phyloP scores from a whole-genome alignment of 1,139 yeast species.

The Taphrina wiesneri region DNA sequence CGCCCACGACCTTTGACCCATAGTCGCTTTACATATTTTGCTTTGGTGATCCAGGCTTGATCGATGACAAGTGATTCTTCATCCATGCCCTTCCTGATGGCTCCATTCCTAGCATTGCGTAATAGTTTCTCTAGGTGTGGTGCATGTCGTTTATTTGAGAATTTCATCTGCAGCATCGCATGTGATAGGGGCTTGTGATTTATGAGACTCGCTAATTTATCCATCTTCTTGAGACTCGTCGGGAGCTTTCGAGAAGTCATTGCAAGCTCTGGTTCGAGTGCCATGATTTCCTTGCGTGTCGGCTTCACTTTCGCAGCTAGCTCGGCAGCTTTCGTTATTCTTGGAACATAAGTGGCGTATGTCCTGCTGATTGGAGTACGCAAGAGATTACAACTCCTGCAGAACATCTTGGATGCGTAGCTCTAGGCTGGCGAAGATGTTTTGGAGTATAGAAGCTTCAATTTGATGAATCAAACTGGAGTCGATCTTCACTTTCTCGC shows the following conservation, averaged over 20 bases:
- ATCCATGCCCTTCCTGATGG: conserved; percentile 33
- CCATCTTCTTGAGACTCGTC: conserved; percentile 37
- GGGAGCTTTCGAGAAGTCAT: conserved; percentile 31
- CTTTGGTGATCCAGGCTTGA: conserved; percentile 38
- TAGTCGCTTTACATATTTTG: conserved; percentile 30
- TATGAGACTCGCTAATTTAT: conserved; percentile 35
- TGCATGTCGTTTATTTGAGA: conserved; percentile 36
- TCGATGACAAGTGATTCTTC: conserved; percentile 35
- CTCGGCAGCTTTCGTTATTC: neutral
- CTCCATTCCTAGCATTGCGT: conserved; percentile 33
- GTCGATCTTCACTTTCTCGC: neutral
- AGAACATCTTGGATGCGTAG: neutral
- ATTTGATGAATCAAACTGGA: neutral
- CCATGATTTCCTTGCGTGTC: conserved; percentile 8
- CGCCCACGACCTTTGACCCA: conserved; percentile 37
- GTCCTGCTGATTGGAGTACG: neutral
- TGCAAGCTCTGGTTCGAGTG: conserved; percentile 13
- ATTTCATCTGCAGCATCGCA: conserved; percentile 38
- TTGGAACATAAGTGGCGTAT: neutral
- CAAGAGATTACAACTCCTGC: neutral
- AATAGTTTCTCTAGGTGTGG: conserved; percentile 31
- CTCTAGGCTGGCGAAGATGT: no score
- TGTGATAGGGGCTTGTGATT: conserved; percentile 36
- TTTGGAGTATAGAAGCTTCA: neutral
- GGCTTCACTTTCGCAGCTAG: conserved; percentile 6